Evolutionary conservation across 2,329 filamentous ascomycete genomes (phyloP).

Genomic region (Colletotrichum tanaceti): DNA sequence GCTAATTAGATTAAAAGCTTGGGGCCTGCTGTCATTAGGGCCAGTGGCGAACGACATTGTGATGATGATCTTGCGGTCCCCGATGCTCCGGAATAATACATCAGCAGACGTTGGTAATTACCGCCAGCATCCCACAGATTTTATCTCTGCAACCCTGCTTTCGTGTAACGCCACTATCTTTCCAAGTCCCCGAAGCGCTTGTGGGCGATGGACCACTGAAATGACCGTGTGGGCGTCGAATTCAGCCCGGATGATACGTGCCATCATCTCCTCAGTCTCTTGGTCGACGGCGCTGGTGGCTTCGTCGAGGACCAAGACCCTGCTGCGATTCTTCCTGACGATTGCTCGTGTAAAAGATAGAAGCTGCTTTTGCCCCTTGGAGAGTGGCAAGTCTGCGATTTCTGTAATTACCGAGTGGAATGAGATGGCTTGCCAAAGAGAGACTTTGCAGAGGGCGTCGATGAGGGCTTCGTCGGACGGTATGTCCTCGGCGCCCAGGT

Average conservation of each 20-base stretch:
- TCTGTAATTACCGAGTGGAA: slow-evolving; percentile 40
- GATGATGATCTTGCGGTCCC: not conserved
- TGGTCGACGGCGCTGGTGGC: slow-evolving; percentile 70
- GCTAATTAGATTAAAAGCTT: too few relatives aligned
- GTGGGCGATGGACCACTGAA: slow-evolving; percentile 45
- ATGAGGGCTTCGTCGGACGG: slow-evolving; percentile 39
- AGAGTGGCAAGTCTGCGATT: slow-evolving; percentile 38
- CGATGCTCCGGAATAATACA: not conserved
- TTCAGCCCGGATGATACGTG: slow-evolving; percentile 38
- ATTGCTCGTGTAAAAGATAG: slow-evolving; percentile 44
- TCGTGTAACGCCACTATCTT: slow-evolving; percentile 23
- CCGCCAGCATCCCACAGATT: not conserved
- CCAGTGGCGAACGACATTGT: too few relatives aligned
- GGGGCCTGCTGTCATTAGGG: too few relatives aligned
- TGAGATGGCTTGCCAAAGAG: slow-evolving; percentile 39
- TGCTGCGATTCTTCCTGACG: slow-evolving; percentile 37
- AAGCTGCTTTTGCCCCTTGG: slow-evolving; percentile 44
- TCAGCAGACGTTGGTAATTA: too few relatives aligned
- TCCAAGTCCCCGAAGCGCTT: slow-evolving; percentile 19
- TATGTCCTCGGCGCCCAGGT: slow-evolving; percentile 6
- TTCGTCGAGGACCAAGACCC: slow-evolving; percentile 75
- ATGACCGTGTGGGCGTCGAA: slow-evolving; percentile 45
- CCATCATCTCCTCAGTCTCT: slow-evolving; percentile 45
- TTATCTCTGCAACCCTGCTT: slow-evolving; percentile 12
- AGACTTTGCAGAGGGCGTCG: slow-evolving; percentile 36